Conservation (phyloP, 2,329 filamentous ascomycete species). For the Colletotrichum sp. region DNA sequence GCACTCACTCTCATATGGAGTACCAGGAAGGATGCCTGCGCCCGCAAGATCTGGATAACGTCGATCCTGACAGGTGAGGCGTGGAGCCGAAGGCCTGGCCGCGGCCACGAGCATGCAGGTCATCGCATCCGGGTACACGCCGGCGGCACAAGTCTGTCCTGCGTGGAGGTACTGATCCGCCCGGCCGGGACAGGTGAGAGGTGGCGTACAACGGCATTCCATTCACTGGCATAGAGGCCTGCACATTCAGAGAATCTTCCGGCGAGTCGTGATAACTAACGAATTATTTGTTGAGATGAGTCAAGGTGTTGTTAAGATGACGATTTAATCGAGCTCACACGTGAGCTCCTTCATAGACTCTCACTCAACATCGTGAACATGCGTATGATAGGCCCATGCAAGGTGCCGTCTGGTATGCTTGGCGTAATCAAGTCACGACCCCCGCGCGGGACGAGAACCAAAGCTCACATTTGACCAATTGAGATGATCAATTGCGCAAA, state of each 20-base stretch:
- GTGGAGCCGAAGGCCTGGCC: background rate
- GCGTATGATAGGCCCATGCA: background rate
- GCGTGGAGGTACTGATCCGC: background rate
- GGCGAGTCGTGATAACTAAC: background rate
- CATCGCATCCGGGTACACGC: background rate
- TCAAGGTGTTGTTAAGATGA: background rate
- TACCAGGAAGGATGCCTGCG: background rate
- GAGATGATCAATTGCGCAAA: accelerated
- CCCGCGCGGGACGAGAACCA: background rate
- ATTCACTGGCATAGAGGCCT: background rate
- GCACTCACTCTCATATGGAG: background rate
- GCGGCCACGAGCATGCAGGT: background rate
- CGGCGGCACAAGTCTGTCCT: background rate
- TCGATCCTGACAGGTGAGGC: background rate
- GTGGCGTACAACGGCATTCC: background rate
- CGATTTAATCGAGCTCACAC: background rate
- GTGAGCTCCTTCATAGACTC: background rate
- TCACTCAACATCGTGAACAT: background rate
- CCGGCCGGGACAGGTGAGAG: background rate
- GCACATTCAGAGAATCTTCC: background rate
- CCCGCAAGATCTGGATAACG: background rate
- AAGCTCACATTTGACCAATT: background rate
- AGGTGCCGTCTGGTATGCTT: background rate
- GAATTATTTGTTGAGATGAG: background rate
- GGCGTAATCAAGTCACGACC: background rate